phyloP scores from a whole-genome alignment of 1,284 basidiomycete species.

The Ustilago esculenta region DNA sequence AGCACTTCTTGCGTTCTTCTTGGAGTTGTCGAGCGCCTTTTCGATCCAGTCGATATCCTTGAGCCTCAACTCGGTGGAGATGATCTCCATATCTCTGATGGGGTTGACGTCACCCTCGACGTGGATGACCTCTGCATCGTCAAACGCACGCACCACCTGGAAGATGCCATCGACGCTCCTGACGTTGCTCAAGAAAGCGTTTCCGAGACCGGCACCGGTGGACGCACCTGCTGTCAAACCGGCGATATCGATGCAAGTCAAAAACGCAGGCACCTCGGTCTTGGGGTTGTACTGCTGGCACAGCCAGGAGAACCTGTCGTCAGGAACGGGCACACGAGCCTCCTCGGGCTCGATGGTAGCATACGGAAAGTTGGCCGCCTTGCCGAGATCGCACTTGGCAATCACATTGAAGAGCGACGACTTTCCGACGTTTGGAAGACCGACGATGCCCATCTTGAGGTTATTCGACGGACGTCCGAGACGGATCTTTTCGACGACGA shows the following conservation, averaged over 20 bases:
- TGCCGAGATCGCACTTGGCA: conserved; percentile 87
- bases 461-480: conserved; percentile 66
- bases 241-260: conserved; percentile 99
- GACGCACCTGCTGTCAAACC: conserved; percentile 96
- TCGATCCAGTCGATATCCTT: conserved; percentile 99
- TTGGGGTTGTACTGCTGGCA: conserved; percentile 89
- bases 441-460: conserved; percentile 67
- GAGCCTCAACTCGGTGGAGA: conserved; percentile 79
- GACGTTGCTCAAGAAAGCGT: conserved; percentile 96
- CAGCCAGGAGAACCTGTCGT: conserved; percentile 93
- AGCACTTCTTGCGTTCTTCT: conserved; percentile 59
- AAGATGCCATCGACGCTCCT: conserved; percentile 99
- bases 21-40: conserved; percentile 78
- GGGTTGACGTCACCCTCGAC: conserved; percentile 99
- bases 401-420: conserved; percentile 78
- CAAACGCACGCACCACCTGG: conserved; percentile 97
- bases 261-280: conserved; percentile 87
- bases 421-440: conserved; percentile 66
- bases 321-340: conserved; percentile 96
- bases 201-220: conserved; percentile 96
- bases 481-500: conserved; percentile 56
- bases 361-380: conserved; percentile 98
- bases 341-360: conserved; percentile 78
- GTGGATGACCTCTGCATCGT: conserved; percentile 98
- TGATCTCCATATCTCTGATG: conserved; percentile 96